These are phyloP conservation scores for Aeschynomene evenia DNA, from an alignment of 306 rosid species.

Conservation along the genomic window DNA sequence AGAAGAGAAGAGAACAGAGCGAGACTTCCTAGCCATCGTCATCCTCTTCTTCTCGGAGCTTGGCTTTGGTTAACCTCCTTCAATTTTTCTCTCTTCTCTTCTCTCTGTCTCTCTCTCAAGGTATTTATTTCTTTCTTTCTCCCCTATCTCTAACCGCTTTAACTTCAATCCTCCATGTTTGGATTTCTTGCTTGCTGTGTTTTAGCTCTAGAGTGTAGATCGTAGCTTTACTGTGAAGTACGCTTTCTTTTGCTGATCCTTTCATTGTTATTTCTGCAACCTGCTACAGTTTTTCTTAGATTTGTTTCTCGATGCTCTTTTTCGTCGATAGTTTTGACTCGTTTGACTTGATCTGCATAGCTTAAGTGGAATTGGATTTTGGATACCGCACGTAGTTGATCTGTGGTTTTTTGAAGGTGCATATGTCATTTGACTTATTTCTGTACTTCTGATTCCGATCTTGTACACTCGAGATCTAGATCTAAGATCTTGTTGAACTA, in stretches of 20 bases:
- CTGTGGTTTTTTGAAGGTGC: slow-evolving; percentile 32
- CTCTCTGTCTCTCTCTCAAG: slow-evolving; percentile 7
- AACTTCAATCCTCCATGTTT: not conserved
- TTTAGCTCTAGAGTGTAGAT: not conserved
- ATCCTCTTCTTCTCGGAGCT: not conserved
- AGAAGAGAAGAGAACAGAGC: slow-evolving; percentile 1
- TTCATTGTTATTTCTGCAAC: not conserved
- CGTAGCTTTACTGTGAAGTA: not conserved
- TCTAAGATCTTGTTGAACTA: slow-evolving; percentile 23
- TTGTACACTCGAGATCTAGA: slow-evolving; percentile 40
- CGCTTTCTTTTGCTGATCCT: not conserved
- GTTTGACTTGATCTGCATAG: slow-evolving; percentile 19
- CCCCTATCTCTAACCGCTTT: not conserved
- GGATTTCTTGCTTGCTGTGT: not conserved
- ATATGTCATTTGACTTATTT: not conserved
- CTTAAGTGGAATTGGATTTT: slow-evolving; percentile 21
- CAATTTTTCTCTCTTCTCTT: slow-evolving; percentile 1
- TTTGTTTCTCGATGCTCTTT: not conserved
- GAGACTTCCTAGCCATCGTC: not conserved
- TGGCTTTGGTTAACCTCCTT: not conserved
- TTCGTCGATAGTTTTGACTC: not conserved
- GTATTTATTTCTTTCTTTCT: not conserved
- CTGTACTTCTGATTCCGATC: slow-evolving; percentile 2
- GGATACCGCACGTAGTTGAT: slow-evolving; percentile 29
- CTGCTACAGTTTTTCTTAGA: not conserved